phyloP scores from a whole-genome alignment of 768 basidiomycete genomes.

The Lactifluus piperatus region DNA sequence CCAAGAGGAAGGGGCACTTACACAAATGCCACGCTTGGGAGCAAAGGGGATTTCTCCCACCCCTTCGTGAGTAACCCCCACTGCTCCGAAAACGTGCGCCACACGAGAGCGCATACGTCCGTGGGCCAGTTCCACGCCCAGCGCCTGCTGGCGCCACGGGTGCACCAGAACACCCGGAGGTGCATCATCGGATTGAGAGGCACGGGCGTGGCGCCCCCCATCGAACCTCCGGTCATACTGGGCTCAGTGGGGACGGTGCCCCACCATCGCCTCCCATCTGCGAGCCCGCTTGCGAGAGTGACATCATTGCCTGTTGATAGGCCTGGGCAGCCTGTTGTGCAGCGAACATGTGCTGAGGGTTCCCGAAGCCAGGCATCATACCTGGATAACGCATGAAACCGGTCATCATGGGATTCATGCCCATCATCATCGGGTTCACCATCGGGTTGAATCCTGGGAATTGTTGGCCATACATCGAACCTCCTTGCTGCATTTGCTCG shows the following conservation, averaged over 20 bases:
- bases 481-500: conserved; percentile 81
- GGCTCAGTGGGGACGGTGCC: conserved; percentile 39
- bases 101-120: conserved; percentile 42
- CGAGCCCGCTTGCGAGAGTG: conserved; percentile 66
- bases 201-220: conserved; percentile 12
- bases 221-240: conserved; percentile 22
- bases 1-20: conserved; percentile 26
- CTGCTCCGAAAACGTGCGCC: conserved; percentile 45
- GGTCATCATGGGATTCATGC: conserved; percentile 47
- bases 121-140: conserved; percentile 30
- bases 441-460: conserved; percentile 51
- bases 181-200: conserved; percentile 22
- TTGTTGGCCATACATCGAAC: conserved; percentile 56
- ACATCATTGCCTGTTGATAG: conserved; percentile 85
- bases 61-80: conserved; percentile 40
- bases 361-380: conserved; percentile 44
- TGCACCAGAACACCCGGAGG: conserved; percentile 34
- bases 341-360: conserved; percentile 78
- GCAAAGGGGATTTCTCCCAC: conserved; percentile 47
- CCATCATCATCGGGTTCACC: conserved; percentile 70
- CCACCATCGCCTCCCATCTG: conserved; percentile 53
- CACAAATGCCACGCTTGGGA: conserved; percentile 58
- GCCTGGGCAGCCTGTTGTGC: conserved; percentile 80
- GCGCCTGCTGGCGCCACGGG: conserved; percentile 20
- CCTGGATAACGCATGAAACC: conserved; percentile 46